A percentile compares a stretch with the other conserved stretches of the same genome.
Conservation (phyloP, 2,329 filamentous ascomycete species). For the Trichoderma harzianum region DNA sequence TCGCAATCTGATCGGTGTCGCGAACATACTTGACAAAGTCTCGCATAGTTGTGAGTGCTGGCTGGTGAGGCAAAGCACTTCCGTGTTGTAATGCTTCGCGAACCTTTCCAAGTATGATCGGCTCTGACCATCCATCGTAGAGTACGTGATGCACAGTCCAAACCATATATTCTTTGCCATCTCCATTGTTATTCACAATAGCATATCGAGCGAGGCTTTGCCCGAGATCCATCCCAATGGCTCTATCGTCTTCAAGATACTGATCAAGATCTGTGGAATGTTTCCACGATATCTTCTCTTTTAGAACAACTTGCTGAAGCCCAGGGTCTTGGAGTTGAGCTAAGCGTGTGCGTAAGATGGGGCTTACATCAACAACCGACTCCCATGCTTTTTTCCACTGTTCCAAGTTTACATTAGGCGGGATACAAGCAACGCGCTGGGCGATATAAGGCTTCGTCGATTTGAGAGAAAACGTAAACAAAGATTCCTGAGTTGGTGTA, state of each 20-base stretch:
- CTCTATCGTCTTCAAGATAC: background rate
- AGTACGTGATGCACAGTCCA: constrained; percentile 39
- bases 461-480: constrained; percentile 36
- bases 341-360: constrained; percentile 36
- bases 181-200: background rate
- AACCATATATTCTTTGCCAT: constrained; percentile 23
- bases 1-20: constrained; percentile 22
- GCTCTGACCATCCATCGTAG: constrained; percentile 36
- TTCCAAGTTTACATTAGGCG: constrained; percentile 22
- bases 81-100: constrained; percentile 22
- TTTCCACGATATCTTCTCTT: constrained; percentile 19
- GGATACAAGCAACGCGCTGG: constrained; percentile 25
- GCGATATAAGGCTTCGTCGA: constrained; percentile 33
- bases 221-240: background rate
- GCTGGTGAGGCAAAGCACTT: background rate
- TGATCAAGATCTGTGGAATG: background rate
- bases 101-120: constrained; percentile 29
- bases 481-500: constrained; percentile 33
- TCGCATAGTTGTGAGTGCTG: background rate
- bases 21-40: constrained; percentile 17
- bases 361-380: constrained; percentile 23
- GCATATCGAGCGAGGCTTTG: background rate
- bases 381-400: constrained; percentile 31
- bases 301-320: constrained; percentile 20
- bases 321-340: constrained; percentile 21